Percentiles rank a stretch among this genome's conserved stretches.
These are phyloP conservation scores for Cytospora schulzeri DNA, from an alignment of 2,329 filamentous ascomycete species.

Conservation along the genomic window DNA sequence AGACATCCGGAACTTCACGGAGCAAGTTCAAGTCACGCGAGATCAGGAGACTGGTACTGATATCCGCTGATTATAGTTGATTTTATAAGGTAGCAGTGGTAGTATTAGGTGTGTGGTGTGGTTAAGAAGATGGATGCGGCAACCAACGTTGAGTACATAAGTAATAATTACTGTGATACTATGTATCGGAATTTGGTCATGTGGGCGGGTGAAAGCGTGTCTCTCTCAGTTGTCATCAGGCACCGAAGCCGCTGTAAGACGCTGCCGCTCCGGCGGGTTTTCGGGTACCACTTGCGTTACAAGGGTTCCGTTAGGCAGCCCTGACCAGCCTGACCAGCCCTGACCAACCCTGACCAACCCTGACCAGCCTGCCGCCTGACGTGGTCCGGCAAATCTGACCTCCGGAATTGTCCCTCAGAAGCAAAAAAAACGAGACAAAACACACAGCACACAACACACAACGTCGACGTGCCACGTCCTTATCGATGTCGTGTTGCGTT, in stretches of 20 bases:
- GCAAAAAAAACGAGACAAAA: neutral
- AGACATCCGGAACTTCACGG: slow-evolving; percentile 16
- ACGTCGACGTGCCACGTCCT: slow-evolving; percentile 7
- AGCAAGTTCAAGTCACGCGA: slow-evolving; percentile 6
- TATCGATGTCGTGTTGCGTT: neutral
- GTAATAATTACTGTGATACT: too few relatives aligned
- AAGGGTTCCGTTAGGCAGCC: too few relatives aligned
- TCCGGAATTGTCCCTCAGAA: neutral
- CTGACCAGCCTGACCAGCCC: too few relatives aligned
- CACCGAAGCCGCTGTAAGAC: neutral
- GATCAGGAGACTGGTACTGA: neutral
- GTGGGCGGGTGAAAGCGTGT: neutral
- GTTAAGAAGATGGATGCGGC: too few relatives aligned
- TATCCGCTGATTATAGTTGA: neutral
- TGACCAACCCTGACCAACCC: too few relatives aligned
- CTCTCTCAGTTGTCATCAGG: neutral
- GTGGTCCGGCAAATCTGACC: neutral
- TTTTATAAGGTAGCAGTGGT: too few relatives aligned
- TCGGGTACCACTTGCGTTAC: too few relatives aligned
- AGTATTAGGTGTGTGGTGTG: neutral
- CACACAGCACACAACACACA: neutral
- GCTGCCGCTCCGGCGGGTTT: too few relatives aligned
- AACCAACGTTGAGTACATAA: too few relatives aligned
- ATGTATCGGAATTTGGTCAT: too few relatives aligned
- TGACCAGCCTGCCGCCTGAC: neutral